Evolutionary conservation across 2,329 filamentous ascomycete genomes (phyloP), one percentile per base, ranked within the genome.

Genomic region (Fusarium oligoseptatum): DNA sequence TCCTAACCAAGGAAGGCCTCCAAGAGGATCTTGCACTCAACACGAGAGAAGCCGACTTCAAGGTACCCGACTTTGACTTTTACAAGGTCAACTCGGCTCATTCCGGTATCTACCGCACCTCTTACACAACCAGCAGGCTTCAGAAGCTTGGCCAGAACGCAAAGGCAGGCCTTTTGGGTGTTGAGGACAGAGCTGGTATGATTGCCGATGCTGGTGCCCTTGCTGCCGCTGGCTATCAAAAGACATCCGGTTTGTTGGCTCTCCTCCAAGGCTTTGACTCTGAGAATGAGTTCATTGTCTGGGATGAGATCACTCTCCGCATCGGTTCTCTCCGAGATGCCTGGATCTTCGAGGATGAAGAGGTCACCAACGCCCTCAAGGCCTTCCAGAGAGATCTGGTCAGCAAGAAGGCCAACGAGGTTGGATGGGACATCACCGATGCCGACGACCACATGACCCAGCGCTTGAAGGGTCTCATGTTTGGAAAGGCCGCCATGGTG

Each of bases 21-120:
- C 90, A 97, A 76, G 93, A 95, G 80, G 89, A 92, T 43, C 85
- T 95, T 43, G 93, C 94, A 56, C 74, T 84, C 41, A 79, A 75
- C 22, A 76, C 78, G 24, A 92, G 96, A 43, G 94, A 98, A 83
- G 88, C 87, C 57, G 90, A 92, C 71, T 94, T 97, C 85, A 92
- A 94, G 84, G 82, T 98, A 29, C 90, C 93, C 22, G 90, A 93
- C 79, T 85, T 92, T 62, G 94, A 97, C 79, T 98, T 98, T 85
- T 98, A 93, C 91, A 98, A 98, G 88, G 87, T 98, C 71, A 98
- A 98, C 81, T 95, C 96, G 17, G 95, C 98, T 81, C 96, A 98
- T 83, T 95, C 95, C 24, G 94, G 94, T 75, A 92, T 98, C 73
- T 98, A 97, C 87, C 92, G 96, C 70, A 98, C 95, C 1, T 94